Base-by-base conservation (phyloP, 345 rosid species). In the Carallia brachiata region DNA sequence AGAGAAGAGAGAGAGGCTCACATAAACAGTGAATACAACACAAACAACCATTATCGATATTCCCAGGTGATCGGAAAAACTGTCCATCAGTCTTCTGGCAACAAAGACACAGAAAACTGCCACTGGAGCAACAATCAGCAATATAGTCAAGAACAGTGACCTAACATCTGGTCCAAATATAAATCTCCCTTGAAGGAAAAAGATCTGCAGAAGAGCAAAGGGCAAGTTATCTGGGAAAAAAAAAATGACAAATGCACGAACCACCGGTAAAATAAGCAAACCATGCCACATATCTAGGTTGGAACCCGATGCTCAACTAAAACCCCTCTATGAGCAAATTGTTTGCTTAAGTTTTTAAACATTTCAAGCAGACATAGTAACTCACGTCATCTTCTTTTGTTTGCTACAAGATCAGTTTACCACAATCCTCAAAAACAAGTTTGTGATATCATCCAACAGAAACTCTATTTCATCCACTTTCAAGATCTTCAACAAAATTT, bases 151-250 rank as follows among this genome's bases (percentile, higher is more conserved):
- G 44, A 83, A 76, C 55, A 95, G 78, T n/a, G 88, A 90, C 63
- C 87, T 82, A 27, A 84, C 92, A 90, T 95, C 99, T 0, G 99
- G 99, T 78, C 99, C 99, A 79, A 95, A 92, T 73, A 92, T 86
- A 47, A 92, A 81, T 80, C 99, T 87, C 70, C 99, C 99, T 31
- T 79, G 84, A 60, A 82, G 76, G 67, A 81, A 47, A 77, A 95
- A 95, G 78, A 88, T 77, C 99, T 95, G 89, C 75, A 83, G 6
- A 61, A 65, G 69, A 23, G 27, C 60, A 55, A 23, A 23, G 15
- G 15, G 13, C 8, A 23, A 23, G 60, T 55, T 55, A 23, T 28
- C 15, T 1, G 28, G 60, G 15, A 55, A 52, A 4, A 28, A 7
- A 55, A 7, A 55, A 55, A 19, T 13, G 15, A 55, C 13, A 3